These are phyloP conservation scores for Leishmania martiniquensis DNA, from an alignment of 208 protist genomes.

Conservation along the genomic window DNA sequence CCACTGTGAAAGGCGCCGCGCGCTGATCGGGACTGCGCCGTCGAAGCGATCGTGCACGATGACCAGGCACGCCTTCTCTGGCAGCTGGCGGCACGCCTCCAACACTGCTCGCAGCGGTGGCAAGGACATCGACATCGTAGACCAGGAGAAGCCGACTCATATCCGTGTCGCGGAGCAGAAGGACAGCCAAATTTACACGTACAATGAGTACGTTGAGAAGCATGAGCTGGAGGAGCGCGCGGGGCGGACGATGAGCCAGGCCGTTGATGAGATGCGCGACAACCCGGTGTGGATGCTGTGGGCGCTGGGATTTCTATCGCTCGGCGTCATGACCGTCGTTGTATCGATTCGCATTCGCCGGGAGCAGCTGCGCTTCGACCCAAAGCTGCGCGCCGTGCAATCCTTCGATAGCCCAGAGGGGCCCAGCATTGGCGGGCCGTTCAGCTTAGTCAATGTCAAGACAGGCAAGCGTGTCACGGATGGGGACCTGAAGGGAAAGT, in stretches of 20 bases:
- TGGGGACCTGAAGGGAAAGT: constrained; percentile 90
- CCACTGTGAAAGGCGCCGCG: neutral
- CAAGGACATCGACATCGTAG: constrained; percentile 75
- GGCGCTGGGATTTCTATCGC: constrained; percentile 52
- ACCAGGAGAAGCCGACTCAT: constrained; percentile 66
- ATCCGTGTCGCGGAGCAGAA: constrained; percentile 77
- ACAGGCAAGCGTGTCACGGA: constrained; percentile 71
- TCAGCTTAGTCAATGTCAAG: constrained; percentile 59
- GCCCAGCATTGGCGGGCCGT: constrained; percentile 80
- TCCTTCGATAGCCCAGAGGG: constrained; percentile 71
- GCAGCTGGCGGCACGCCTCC: constrained; percentile 25
- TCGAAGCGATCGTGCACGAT: neutral
- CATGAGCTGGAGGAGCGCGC: constrained; percentile 60
- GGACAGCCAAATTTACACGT: constrained; percentile 80
- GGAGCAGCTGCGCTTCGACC: constrained; percentile 84
- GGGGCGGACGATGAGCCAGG: constrained; percentile 39
- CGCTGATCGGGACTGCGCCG: neutral
- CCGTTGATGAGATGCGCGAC: constrained; percentile 64
- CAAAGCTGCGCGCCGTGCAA: constrained; percentile 70
- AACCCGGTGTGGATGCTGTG: constrained; percentile 87
- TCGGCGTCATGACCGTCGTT: constrained; percentile 67
- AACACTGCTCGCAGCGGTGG: constrained; percentile 50
- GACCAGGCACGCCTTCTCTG: neutral
- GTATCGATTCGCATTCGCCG: constrained; percentile 75
- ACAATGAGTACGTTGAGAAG: constrained; percentile 81